Evolutionary conservation across 179 eudicot species (phyloP), one percentile per base, ranked within the genome.

Genomic region (Spergularia azorica): DNA sequence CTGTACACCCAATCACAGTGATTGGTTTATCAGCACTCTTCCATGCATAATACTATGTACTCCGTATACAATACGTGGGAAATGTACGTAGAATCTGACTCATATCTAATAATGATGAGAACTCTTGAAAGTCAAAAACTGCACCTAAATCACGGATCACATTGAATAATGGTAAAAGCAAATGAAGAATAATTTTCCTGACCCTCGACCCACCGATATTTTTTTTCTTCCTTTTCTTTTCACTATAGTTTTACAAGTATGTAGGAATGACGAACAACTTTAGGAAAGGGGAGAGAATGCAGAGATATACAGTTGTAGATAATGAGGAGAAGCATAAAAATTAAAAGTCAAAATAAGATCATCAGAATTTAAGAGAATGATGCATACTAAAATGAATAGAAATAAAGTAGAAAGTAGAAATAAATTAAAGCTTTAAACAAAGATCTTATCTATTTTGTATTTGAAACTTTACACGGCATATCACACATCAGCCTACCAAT

Each of bases 401-500:
- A 20, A 14, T 16, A 17, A 8, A 61, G 39, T 51, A 69, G 4
- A 17, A 69, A 15, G 26, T 21, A 70, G 6, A 12, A 14, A 51
- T 17, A 71, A 12, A 14, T 41, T 17, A 71, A 63, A 2, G 12
- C 6, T 38, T 21, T 32, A n/a, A 72, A 70, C 52, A 48, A 56
- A 48, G 70, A 79, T 81, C 85, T 83, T 86, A 86, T 86, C 88
- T 71, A 26, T 1, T 26, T 26, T 2, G 32, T 67, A 62, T 73
- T 55, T 74, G 48, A 71, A 17, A 70, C 88, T 86, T 86, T 81
- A 76, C 83, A 84, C 87, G 81, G 46, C 65, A 67, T 67, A 38
- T 58, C 52, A 73, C 69, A 59, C 78, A 68, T 67, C 71, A 39
- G 18, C 77, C 61, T 62, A 73, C 36, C 17, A 36, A 61, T 50